Conservation (phyloP, 2,329 filamentous ascomycete genomes). For the Fusarium azukiicola region DNA sequence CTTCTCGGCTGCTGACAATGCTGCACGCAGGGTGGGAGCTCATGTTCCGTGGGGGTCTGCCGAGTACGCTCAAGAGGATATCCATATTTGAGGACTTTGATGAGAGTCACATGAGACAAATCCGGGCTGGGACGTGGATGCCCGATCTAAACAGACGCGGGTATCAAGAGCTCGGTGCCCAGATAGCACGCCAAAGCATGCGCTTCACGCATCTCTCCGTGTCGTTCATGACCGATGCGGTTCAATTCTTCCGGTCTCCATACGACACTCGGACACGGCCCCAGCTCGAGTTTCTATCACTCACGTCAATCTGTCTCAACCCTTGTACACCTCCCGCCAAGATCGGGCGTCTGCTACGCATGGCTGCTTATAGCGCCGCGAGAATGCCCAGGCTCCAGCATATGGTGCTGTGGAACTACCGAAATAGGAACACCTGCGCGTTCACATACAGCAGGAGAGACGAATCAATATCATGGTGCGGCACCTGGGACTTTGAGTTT, state of each 20-base stretch:
- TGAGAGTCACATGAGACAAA: not conserved
- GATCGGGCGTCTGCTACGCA: not conserved
- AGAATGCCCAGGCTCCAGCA: conserved; percentile 13
- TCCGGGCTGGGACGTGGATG: too few relatives aligned
- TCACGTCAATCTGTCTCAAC: not conserved
- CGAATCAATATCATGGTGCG: not conserved
- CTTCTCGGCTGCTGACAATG: not conserved
- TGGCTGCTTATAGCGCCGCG: not conserved
- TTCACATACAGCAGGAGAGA: not conserved
- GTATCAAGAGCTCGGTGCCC: not conserved
- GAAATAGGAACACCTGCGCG: not conserved
- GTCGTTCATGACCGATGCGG: conserved; percentile 16
- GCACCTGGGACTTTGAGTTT: not conserved
- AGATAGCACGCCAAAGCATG: not conserved
- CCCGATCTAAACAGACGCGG: not conserved
- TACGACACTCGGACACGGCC: not conserved
- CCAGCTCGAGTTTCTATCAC: not conserved
- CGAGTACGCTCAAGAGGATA: not conserved
- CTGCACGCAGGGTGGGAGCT: not conserved
- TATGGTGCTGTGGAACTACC: conserved; percentile 15
- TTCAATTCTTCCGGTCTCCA: conserved; percentile 4
- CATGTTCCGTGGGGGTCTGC: not conserved
- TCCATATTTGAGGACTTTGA: conserved; percentile 24
- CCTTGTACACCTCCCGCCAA: not conserved
- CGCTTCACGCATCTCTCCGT: conserved; percentile 4